phyloP scores from a whole-genome alignment of 2,329 filamentous ascomycete genomes.

The Fusarium floridanum region DNA sequence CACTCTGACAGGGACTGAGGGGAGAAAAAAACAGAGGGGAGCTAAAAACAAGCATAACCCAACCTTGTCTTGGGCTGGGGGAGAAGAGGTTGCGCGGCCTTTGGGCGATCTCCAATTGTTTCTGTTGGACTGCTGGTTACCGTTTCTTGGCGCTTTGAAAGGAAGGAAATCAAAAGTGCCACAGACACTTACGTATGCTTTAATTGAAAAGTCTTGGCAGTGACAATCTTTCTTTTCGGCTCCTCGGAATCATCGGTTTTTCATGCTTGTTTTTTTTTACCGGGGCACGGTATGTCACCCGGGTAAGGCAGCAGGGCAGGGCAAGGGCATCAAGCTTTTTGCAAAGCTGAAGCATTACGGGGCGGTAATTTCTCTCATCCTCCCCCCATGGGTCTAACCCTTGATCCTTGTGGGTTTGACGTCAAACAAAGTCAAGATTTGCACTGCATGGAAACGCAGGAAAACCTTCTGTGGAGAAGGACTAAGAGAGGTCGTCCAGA shows the following conservation, averaged over 20 bases:
- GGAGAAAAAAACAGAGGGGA: not conserved
- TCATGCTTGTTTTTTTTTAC: not conserved
- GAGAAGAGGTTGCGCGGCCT: conserved; percentile 27
- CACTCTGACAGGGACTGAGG: too few relatives aligned
- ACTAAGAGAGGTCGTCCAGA: not conserved
- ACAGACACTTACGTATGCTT: conserved; percentile 7
- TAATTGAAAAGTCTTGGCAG: not conserved
- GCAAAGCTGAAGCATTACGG: not conserved
- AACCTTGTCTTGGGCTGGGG: conserved; percentile 12
- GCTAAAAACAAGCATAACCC: conserved; percentile 29
- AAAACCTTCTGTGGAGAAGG: conserved; percentile 25
- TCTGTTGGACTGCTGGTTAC: not conserved
- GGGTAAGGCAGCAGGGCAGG: not conserved
- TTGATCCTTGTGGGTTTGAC: not conserved
- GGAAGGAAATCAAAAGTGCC: not conserved
- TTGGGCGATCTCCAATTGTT: not conserved
- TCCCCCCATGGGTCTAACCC: not conserved
- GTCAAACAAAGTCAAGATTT: not conserved
- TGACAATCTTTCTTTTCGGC: not conserved
- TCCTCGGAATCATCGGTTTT: not conserved
- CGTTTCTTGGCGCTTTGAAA: not conserved
- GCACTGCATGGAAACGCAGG: conserved; percentile 7
- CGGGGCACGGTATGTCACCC: not conserved
- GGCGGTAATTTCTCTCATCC: not conserved
- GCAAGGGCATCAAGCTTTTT: too few relatives aligned